Conservation (phyloP, 1,139 yeast species). For the Debaryomyces psychrophilus region DNA sequence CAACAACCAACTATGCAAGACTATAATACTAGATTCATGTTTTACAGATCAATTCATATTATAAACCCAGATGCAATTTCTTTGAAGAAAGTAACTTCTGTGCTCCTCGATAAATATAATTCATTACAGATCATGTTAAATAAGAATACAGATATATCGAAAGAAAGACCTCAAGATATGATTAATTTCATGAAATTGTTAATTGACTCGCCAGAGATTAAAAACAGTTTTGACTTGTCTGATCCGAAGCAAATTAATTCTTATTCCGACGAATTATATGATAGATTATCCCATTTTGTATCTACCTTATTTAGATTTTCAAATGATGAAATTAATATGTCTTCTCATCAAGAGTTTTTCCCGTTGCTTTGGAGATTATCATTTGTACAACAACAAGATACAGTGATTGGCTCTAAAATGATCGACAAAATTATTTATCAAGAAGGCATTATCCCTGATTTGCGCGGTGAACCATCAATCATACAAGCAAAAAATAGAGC, state of each 20-base stretch:
- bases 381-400: constrained; percentile 15
- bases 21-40: constrained; percentile 39
- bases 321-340: constrained; percentile 27
- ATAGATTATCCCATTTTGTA: constrained; percentile 33
- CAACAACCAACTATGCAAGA: constrained; percentile 26
- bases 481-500: constrained; percentile 32
- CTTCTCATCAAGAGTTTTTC: constrained; percentile 31
- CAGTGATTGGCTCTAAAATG: constrained; percentile 28
- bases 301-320: constrained; percentile 31
- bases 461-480: constrained; percentile 14
- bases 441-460: constrained; percentile 15
- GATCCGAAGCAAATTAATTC: background rate
- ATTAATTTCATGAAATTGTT: constrained; percentile 35
- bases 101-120: constrained; percentile 34
- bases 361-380: constrained; percentile 43
- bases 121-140: constrained; percentile 22
- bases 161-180: constrained; percentile 32
- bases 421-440: constrained; percentile 31
- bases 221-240: constrained; percentile 13
- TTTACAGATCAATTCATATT: constrained; percentile 42
- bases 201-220: constrained; percentile 36
- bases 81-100: constrained; percentile 26
- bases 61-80: constrained; percentile 35
- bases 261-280: constrained; percentile 20
- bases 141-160: constrained; percentile 16